phyloP scores from a whole-genome alignment of 768 basidiomycete species.

The Coprinopsis sp. region DNA sequence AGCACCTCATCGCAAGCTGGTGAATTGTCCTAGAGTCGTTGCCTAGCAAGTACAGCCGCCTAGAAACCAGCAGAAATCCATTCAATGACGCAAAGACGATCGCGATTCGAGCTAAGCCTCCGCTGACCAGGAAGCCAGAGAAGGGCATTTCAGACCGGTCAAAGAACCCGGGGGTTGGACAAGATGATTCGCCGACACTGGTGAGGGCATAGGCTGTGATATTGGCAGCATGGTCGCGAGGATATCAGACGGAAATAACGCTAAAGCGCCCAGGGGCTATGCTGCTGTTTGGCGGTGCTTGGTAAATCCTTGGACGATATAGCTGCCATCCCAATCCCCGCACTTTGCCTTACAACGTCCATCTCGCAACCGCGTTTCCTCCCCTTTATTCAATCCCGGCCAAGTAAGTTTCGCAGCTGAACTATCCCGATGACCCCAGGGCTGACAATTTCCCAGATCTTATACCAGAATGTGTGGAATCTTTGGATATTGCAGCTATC shows the following conservation, averaged over 20 bases:
- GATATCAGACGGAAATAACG: slow-evolving; percentile 4
- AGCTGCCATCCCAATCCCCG: background rate
- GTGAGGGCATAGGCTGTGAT: background rate
- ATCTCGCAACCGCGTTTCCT: slow-evolving; percentile 22
- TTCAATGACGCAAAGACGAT: too few relatives aligned
- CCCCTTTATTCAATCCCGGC: slow-evolving; percentile 13
- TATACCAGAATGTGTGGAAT: slow-evolving; percentile 78
- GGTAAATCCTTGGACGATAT: slow-evolving; percentile 20
- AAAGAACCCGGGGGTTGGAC: too few relatives aligned
- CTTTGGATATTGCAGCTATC: slow-evolving; percentile 92
- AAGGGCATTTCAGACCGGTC: too few relatives aligned
- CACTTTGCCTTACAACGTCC: slow-evolving; percentile 9
- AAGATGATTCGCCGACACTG: too few relatives aligned
- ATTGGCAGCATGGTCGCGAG: too few relatives aligned
- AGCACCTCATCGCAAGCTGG: too few relatives aligned
- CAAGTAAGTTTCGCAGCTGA: slow-evolving; percentile 11
- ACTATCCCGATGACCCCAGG: background rate
- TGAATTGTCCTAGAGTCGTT: too few relatives aligned
- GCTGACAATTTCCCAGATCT: slow-evolving; percentile 5
- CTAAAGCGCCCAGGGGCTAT: background rate
- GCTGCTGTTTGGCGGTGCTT: slow-evolving; percentile 27
- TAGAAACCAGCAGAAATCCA: too few relatives aligned
- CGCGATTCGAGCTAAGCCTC: too few relatives aligned
- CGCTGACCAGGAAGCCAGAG: too few relatives aligned
- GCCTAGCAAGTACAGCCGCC: too few relatives aligned